phyloP scores from a whole-genome alignment of 2,329 filamentous ascomycete species.

The Pestalotiopsis sp. region DNA sequence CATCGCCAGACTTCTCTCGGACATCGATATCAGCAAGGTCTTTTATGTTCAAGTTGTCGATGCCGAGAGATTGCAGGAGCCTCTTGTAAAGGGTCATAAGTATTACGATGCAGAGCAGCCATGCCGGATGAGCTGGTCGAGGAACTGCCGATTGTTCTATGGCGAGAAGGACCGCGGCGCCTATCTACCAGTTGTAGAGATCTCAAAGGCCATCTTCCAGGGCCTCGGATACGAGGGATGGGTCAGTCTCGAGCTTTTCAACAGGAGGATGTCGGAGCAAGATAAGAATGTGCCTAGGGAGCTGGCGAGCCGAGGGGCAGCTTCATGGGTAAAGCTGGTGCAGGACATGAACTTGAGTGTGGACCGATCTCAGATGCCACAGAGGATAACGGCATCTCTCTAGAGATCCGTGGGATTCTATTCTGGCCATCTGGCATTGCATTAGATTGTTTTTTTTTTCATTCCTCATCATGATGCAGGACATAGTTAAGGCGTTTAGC shows the following conservation, averaged over 20 bases:
- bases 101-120: constrained; percentile 62
- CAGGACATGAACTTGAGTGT: constrained; percentile 29
- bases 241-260: constrained; percentile 74
- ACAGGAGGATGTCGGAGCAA: constrained; percentile 56
- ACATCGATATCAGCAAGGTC: constrained; percentile 65
- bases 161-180: constrained; percentile 66
- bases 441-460: neutral
- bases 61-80: constrained; percentile 62
- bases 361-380: constrained; percentile 14
- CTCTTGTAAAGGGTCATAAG: constrained; percentile 58
- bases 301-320: constrained; percentile 31
- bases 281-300: constrained; percentile 55
- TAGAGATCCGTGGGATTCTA: constrained; percentile 2
- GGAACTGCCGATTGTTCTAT: constrained; percentile 73
- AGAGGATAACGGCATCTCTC: constrained; percentile 24
- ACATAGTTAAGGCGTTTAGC: neutral
- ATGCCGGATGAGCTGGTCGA: constrained; percentile 75
- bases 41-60: constrained; percentile 81
- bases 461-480: neutral
- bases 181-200: constrained; percentile 67
- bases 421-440: neutral
- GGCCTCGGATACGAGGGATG: constrained; percentile 69
- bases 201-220: constrained; percentile 64
- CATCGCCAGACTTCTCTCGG: constrained; percentile 53
- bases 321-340: constrained; percentile 32